Conservation (phyloP, 2,329 filamentous ascomycete genomes). For the Fusarium vanettenii region DNA sequence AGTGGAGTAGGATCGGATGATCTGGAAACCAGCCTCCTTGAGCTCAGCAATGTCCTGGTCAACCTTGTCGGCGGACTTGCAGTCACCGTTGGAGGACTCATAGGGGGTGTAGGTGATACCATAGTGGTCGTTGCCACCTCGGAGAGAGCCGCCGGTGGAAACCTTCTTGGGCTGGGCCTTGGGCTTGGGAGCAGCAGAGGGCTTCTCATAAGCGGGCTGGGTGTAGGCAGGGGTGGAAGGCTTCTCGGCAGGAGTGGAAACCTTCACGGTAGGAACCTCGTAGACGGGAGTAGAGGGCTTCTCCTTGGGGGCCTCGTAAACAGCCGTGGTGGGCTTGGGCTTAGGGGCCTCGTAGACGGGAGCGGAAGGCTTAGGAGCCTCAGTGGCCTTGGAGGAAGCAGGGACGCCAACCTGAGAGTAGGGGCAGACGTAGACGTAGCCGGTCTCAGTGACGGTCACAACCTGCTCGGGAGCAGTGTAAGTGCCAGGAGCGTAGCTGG, state of each 20-base stretch:
- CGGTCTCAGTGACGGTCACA: slow-evolving; percentile 76
- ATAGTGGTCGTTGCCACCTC: slow-evolving; percentile 67
- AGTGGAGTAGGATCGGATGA: slow-evolving; percentile 88
- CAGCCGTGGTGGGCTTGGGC: slow-evolving; percentile 2
- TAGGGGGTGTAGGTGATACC: slow-evolving; percentile 87
- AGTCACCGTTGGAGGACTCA: slow-evolving; percentile 64
- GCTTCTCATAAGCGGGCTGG: slow-evolving; percentile 22
- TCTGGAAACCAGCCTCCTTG: slow-evolving; percentile 73
- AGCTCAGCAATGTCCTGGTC: slow-evolving; percentile 70
- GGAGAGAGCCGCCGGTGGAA: slow-evolving; percentile 46
- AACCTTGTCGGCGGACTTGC: slow-evolving; percentile 73
- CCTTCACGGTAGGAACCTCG: slow-evolving; percentile 13
- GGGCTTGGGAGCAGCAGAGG: slow-evolving; percentile 41
- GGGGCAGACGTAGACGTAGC: slow-evolving; percentile 78
- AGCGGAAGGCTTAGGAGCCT: slow-evolving; percentile 24
- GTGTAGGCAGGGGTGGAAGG: slow-evolving; percentile 16
- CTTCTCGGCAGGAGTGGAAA: slow-evolving; percentile 8
- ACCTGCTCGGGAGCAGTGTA: slow-evolving; percentile 77
- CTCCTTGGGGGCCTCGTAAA: slow-evolving; percentile 38
- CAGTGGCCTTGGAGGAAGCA: slow-evolving; percentile 38
- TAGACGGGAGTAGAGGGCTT: slow-evolving; percentile 29
- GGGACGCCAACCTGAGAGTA: slow-evolving; percentile 60
- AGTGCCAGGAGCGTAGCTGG: slow-evolving; percentile 74
- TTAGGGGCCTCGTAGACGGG: slow-evolving; percentile 27
- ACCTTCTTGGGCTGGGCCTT: slow-evolving; percentile 39